Evolutionary conservation across 2,329 filamentous ascomycete genomes (phyloP), one percentile per base, ranked within the genome.

Genomic region (Clarireedia monteithiana): DNA sequence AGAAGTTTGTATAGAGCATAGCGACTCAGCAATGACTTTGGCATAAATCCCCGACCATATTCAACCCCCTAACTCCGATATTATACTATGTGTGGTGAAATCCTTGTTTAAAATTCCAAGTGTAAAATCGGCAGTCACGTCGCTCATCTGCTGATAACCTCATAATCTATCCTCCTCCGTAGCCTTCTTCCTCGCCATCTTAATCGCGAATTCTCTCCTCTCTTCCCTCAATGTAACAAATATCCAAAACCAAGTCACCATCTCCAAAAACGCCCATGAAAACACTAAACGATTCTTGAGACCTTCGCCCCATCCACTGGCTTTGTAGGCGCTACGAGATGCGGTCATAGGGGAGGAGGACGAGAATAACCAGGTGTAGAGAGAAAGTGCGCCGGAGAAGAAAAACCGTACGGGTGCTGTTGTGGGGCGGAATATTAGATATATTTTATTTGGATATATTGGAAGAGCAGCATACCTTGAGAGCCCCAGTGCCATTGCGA

Each of bases 281-380:
- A 96, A 95, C 42, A 95, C 82, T 42, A 95, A 75, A 50, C 89
- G 82, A 69, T 95, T 95, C 74, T 91, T 90, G 64, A 96, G 71
- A 24, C 81, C 80, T 60, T 91, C 85, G 50, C 82, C 76, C 68
- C 77, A 66, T 63, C 78, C 71, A 79, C 67, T 70, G 66, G 49
- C 70, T 67, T 36, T 73, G 69, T 51, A 68, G 61, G 60, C 74
- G 14, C n/a, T 34, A 73, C 27, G 66, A 24, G 60, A 69, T 0
- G 72, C 71, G 62, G 75, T 79, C 44, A 81, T 58, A 1, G 78
- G 77, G 0, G 78, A 80, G 2, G 74, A 74, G 23, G 75, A 66
- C 39, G 74, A 74, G 73, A 84, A 84, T 56, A 82, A 66, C 69
- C 85, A 89, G 30, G 81, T 78, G 71, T 89, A 91, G 46, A 79